These are phyloP conservation scores for Neotropicomus parvogracilis DNA, from an alignment of 1,284 basidiomycete species.

Conservation along the genomic window DNA sequence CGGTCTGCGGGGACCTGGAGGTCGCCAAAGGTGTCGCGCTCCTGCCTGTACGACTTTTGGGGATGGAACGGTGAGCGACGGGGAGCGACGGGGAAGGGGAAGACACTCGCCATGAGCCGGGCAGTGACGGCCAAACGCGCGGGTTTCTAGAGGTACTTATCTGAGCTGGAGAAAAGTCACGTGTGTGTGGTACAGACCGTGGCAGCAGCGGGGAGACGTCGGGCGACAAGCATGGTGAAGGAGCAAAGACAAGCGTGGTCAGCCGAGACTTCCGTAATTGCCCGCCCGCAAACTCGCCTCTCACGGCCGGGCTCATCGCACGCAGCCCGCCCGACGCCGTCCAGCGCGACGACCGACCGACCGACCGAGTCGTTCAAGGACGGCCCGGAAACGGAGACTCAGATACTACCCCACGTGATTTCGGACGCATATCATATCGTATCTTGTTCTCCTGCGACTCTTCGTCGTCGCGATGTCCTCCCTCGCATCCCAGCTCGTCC, in stretches of 20 bases:
- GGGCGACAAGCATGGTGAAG: conserved; percentile 20
- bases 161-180: conserved; percentile 22
- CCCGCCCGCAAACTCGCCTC: conserved; percentile 16
- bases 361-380: too few relatives aligned
- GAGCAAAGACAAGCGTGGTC: not conserved
- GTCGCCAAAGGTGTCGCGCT: conserved; percentile 89
- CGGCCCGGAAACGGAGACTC: not conserved
- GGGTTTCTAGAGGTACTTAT: not conserved
- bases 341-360: not conserved
- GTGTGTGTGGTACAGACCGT: conserved; percentile 22
- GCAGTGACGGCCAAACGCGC: conserved; percentile 38
- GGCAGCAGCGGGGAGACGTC: conserved; percentile 5
- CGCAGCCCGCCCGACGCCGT: not conserved
- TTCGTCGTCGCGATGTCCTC: conserved; percentile 46
- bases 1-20: conserved; percentile 91
- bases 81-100: not conserved
- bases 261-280: conserved; percentile 28
- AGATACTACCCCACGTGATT: conserved; percentile 31
- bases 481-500: conserved; percentile 71
- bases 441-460: not conserved
- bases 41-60: conserved; percentile 57
- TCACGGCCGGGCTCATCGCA: too few relatives aligned
- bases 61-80: conserved; percentile 20
- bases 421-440: too few relatives aligned
- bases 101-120: conserved; percentile 44